These are phyloP conservation scores for Amylocystis lapponica DNA, from an alignment of 768 basidiomycete species.

Conservation along the genomic window DNA sequence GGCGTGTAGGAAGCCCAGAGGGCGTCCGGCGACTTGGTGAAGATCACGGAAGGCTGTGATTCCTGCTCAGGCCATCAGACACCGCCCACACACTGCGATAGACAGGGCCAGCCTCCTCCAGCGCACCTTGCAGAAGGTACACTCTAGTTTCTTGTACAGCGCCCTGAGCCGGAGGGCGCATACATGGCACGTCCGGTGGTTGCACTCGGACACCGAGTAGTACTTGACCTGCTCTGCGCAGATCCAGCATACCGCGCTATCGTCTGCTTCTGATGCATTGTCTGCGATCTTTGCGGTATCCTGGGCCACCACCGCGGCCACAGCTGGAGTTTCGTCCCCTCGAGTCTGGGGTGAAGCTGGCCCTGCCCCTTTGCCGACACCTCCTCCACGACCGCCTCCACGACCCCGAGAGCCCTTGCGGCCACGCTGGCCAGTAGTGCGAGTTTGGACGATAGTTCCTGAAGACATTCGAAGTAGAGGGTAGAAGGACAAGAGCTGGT, in stretches of 20 bases:
- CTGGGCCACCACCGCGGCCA: too few relatives aligned
- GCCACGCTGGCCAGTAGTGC: conserved; percentile 10
- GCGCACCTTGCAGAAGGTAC: conserved; percentile 93
- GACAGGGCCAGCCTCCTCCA: not conserved
- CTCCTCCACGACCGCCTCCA: conserved; percentile 9
- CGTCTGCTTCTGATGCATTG: conserved; percentile 21
- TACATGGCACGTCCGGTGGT: conserved; percentile 93
- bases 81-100: not conserved
- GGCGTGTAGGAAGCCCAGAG: conserved; percentile 54
- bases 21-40: conserved; percentile 60
- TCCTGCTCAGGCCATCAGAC: conserved; percentile 38
- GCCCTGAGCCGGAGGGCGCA: conserved; percentile 85
- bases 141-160: conserved; percentile 89
- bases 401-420: conserved; percentile 17
- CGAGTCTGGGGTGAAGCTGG: not conserved
- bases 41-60: conserved; percentile 68
- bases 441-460: not conserved
- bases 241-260: conserved; percentile 72
- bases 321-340: not conserved
- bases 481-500: not conserved
- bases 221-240: conserved; percentile 93
- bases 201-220: conserved; percentile 83
- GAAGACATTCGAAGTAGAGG: conserved; percentile 1
- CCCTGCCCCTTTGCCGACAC: not conserved
- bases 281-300: conserved; percentile 1